Percentiles rank a stretch among this genome's conserved stretches.
Conservation (phyloP, 805 yeast species). For the Yamadazyma phyllophila region DNA sequence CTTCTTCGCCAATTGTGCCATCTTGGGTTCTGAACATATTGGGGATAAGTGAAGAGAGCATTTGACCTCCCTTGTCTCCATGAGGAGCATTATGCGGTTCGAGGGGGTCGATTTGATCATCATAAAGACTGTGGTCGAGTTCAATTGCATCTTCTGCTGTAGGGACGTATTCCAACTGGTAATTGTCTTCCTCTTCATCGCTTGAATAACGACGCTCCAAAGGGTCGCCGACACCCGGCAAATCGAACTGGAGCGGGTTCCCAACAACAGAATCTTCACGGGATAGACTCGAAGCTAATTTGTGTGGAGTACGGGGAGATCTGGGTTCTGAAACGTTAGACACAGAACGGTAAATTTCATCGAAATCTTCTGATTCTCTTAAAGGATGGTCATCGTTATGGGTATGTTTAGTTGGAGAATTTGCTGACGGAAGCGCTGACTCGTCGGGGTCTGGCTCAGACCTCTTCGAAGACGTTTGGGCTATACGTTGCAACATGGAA, state of each 20-base stretch:
- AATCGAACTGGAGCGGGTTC: conserved; percentile 29
- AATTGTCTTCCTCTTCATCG: conserved; percentile 29
- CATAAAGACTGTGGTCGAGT: neutral
- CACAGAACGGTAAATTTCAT: conserved; percentile 16
- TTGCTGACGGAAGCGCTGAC: neutral
- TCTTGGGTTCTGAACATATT: conserved; percentile 13
- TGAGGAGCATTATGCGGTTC: neutral
- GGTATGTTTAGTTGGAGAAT: neutral
- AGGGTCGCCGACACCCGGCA: conserved; percentile 23
- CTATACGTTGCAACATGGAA: neutral
- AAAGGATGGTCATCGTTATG: conserved; percentile 2
- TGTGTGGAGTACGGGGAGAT: neutral
- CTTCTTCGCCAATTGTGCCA: neutral
- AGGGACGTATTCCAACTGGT: conserved; percentile 8
- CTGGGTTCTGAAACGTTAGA: conserved; percentile 2
- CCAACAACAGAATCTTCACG: conserved; percentile 10
- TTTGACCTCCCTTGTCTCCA: conserved; percentile 8
- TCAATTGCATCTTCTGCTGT: conserved; percentile 3
- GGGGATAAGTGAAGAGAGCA: conserved; percentile 17
- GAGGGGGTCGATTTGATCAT: neutral
- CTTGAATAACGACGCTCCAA: conserved; percentile 30
- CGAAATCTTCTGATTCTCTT: conserved; percentile 15
- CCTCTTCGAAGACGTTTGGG: neutral
- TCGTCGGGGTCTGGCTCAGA: neutral
- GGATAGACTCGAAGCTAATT: neutral